These are phyloP conservation scores for Flaveria robusta DNA, from an alignment of 129 eudicot genomes.

Conservation along the genomic window DNA sequence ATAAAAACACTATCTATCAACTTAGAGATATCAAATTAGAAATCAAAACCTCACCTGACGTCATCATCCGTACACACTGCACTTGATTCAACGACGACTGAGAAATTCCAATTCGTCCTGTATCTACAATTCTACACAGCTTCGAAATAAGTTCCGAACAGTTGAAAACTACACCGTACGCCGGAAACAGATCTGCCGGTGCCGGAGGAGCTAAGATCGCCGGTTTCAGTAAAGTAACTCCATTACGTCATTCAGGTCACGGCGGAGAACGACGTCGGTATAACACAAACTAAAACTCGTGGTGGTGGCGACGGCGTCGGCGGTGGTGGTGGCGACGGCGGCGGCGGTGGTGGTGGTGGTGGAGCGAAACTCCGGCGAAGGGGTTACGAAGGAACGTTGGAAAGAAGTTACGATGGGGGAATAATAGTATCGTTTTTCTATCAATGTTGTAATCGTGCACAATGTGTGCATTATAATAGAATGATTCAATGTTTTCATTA, in stretches of 20 bases:
- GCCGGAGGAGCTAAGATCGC: conserved; percentile 32
- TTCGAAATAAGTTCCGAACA: background rate
- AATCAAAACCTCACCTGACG: conserved; percentile 31
- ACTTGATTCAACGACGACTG: background rate
- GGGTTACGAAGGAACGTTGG: conserved; percentile 3
- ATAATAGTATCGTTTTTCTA: background rate
- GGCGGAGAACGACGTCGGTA: background rate
- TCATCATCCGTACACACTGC: conserved; percentile 29
- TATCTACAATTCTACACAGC: background rate
- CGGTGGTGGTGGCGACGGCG: background rate
- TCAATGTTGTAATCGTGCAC: background rate
- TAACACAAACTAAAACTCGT: background rate
- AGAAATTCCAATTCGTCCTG: background rate
- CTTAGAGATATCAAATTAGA: background rate
- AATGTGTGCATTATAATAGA: background rate
- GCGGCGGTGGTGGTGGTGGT: background rate
- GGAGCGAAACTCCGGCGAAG: conserved; percentile 27
- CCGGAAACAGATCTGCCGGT: conserved; percentile 29
- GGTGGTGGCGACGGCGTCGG: background rate
- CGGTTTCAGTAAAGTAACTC: background rate
- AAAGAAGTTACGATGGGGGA: background rate
- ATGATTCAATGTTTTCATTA: no score
- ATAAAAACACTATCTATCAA: background rate
- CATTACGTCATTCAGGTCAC: background rate
- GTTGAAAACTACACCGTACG: background rate